These are phyloP conservation scores for Aspergillus egyptiacus DNA, from an alignment of 495 filamentous ascomycete species.

Conservation along the genomic window DNA sequence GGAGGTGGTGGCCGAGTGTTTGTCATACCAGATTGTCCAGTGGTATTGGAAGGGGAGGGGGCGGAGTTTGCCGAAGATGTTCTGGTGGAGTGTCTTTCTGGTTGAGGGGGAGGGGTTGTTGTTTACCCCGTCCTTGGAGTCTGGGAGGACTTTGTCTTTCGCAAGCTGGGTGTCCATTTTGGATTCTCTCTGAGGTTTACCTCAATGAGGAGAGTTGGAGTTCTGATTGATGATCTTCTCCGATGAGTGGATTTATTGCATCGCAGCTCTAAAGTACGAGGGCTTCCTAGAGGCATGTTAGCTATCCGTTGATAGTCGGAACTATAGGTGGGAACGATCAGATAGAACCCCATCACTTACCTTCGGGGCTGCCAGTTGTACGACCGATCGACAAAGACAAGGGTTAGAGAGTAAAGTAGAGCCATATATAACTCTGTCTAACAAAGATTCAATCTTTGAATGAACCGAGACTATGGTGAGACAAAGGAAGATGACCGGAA, in stretches of 20 bases:
- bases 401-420: neutral
- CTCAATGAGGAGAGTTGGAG: too few species aligned
- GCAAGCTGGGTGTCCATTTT: constrained; percentile 18
- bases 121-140: neutral
- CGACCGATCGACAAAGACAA: too few species aligned
- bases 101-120: constrained; percentile 15
- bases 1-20: constrained; percentile 29
- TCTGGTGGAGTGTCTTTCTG: constrained; percentile 31
- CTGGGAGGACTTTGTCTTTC: neutral
- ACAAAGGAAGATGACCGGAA: constrained; percentile 4
- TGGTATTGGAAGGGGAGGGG: constrained; percentile 46
- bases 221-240: neutral
- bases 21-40: constrained; percentile 57
- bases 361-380: neutral
- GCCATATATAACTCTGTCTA: neutral
- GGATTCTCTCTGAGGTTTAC: neutral
- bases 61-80: constrained; percentile 43
- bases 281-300: neutral
- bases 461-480: neutral
- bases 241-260: too few species aligned
- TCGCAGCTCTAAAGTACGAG: neutral
- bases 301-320: neutral
- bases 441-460: neutral
- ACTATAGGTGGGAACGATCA: neutral
- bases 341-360: neutral